These are phyloP conservation scores for Suillus variegatus DNA, from an alignment of 768 basidiomycete genomes.

Conservation along the genomic window DNA sequence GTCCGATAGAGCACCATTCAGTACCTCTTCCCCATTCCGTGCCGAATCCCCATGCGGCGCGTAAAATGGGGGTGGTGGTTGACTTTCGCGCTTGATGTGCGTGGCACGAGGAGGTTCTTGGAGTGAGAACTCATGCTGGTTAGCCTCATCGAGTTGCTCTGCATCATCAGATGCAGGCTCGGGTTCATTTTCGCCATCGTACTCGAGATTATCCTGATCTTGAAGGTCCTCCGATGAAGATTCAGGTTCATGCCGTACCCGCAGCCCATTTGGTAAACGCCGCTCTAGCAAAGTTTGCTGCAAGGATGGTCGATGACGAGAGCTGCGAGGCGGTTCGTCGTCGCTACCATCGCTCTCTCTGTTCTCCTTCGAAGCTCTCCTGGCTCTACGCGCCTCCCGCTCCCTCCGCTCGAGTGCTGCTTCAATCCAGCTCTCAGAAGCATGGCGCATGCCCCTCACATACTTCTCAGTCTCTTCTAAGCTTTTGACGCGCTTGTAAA, in stretches of 20 bases:
- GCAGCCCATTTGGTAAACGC: background rate
- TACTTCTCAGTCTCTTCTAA: slow-evolving; percentile 41
- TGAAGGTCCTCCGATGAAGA: background rate
- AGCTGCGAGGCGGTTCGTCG: background rate
- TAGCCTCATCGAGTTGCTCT: background rate
- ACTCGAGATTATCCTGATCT: slow-evolving; percentile 11
- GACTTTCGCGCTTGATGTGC: background rate
- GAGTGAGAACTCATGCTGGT: slow-evolving; percentile 12
- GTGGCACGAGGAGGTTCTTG: background rate
- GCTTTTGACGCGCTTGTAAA: slow-evolving; percentile 36
- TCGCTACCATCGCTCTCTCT: too few relatives aligned
- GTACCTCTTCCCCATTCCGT: background rate
- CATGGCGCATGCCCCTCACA: slow-evolving; percentile 39
- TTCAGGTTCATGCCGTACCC: slow-evolving; percentile 15
- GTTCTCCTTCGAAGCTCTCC: background rate
- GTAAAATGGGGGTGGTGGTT: background rate
- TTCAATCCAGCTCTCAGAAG: slow-evolving; percentile 32
- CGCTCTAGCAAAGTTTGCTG: background rate
- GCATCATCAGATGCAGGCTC: background rate
- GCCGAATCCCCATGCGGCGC: background rate
- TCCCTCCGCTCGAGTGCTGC: background rate
- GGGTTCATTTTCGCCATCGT: slow-evolving; percentile 15
- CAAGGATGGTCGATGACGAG: background rate
- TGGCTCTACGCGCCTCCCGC: background rate
- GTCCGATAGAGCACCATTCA: background rate